Conservation (phyloP, 1,284 basidiomycete genomes). For the Cryptococcus floricola region DNA sequence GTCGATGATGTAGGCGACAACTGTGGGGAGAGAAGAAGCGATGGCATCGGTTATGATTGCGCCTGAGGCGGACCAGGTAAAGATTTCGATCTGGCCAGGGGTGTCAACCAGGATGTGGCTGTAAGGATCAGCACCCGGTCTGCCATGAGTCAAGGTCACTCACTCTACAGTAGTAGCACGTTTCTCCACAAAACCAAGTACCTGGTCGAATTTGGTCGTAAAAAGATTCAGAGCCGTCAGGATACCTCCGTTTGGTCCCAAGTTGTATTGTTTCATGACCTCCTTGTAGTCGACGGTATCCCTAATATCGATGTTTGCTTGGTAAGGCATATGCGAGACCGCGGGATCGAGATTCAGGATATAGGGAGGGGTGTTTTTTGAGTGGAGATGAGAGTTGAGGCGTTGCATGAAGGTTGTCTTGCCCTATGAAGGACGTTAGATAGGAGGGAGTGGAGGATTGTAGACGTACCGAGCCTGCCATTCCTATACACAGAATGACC, state of each 20-base stretch:
- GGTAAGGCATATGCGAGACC: constrained; percentile 82
- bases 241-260: constrained; percentile 97
- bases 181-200: constrained; percentile 87
- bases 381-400: constrained; percentile 80
- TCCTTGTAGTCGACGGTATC: constrained; percentile 97
- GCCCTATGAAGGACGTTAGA: constrained; percentile 55
- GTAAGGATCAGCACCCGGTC: background rate
- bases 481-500: constrained; percentile 72
- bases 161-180: constrained; percentile 81
- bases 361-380: constrained; percentile 68
- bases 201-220: constrained; percentile 99
- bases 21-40: constrained; percentile 85
- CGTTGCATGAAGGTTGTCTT: constrained; percentile 97
- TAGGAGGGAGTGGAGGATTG: background rate
- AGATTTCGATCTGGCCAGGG: constrained; percentile 99
- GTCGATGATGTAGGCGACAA: constrained; percentile 96
- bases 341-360: constrained; percentile 98
- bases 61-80: constrained; percentile 98
- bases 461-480: constrained; percentile 48
- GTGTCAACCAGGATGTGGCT: constrained; percentile 95
- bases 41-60: constrained; percentile 98
- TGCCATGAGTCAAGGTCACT: constrained; percentile 37
- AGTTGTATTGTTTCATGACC: constrained; percentile 99
- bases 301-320: constrained; percentile 95
- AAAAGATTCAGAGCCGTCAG: constrained; percentile 95